Percentiles rank a stretch among this genome's conserved stretches.
These are phyloP conservation scores for Panicum miliaceum DNA, from an alignment of 176 grass and related monocot genomes.

Conservation along the genomic window DNA sequence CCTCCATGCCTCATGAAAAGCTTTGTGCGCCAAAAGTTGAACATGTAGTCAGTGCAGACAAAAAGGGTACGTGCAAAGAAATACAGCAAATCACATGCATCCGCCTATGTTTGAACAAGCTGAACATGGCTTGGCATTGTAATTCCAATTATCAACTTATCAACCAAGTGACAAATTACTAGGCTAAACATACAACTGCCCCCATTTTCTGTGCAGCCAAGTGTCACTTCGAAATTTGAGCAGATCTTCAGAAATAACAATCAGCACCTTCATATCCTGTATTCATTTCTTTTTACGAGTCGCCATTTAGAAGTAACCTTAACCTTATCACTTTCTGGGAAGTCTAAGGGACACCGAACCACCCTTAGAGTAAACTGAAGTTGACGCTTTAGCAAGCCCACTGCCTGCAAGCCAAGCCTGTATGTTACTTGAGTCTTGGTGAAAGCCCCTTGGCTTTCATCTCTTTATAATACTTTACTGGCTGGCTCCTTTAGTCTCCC, in stretches of 20 bases:
- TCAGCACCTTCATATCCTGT: not conserved
- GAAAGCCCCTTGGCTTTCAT: constrained; percentile 80
- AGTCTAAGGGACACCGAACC: constrained; percentile 36
- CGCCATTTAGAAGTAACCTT: not conserved
- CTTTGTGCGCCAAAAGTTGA: not conserved
- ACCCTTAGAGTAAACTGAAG: constrained; percentile 17
- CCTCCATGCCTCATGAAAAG: not conserved
- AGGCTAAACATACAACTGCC: not conserved
- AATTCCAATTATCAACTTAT: not conserved
- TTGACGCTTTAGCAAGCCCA: constrained; percentile 41
- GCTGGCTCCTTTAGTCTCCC: constrained; percentile 66
- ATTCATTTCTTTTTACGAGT: not conserved
- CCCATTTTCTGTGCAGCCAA: not conserved
- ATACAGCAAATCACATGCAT: not conserved
- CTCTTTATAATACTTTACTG: constrained; percentile 67
- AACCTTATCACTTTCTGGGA: constrained; percentile 36
- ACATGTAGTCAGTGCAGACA: not conserved
- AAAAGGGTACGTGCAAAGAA: not conserved
- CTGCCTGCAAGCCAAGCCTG: constrained; percentile 65
- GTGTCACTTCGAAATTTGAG: not conserved
- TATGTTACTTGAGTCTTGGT: constrained; percentile 73
- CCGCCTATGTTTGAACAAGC: not conserved
- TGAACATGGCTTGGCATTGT: not conserved
- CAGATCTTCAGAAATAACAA: constrained; percentile 23
- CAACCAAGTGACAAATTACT: constrained; percentile 1